Percentiles rank a stretch among this genome's conserved stretches.
phyloP scores from a whole-genome alignment of 305 asterid genomes.

The Lippia alba region DNA sequence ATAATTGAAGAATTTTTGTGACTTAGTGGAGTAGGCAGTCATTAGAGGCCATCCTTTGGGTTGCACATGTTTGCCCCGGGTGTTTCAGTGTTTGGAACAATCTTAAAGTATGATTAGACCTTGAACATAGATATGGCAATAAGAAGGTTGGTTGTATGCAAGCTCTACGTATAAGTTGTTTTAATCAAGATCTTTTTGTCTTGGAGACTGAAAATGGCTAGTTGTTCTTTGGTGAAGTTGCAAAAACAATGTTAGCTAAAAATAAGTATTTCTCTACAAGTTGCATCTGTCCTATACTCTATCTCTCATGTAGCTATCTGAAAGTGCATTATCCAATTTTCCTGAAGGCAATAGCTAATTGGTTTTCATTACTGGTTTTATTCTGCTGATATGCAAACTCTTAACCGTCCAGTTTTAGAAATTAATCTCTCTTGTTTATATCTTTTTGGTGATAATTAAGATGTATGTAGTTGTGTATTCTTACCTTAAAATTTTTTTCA shows the following conservation, averaged over 20 bases:
- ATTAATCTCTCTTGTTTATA: background rate
- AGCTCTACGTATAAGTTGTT: background rate
- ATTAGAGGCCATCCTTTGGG: background rate
- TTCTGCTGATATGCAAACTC: background rate
- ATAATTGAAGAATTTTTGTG: background rate
- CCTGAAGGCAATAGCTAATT: background rate
- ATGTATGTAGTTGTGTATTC: background rate
- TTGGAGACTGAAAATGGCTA: background rate
- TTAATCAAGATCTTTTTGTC: background rate
- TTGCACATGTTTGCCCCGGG: background rate
- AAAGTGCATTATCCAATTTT: constrained; percentile 10
- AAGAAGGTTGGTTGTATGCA: background rate
- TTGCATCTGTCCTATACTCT: background rate
- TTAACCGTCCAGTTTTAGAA: background rate
- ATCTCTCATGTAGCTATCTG: background rate
- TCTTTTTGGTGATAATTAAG: background rate
- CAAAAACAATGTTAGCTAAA: background rate
- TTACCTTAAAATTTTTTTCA: constrained; percentile 8
- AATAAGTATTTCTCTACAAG: background rate
- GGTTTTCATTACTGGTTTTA: background rate
- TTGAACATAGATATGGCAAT: background rate
- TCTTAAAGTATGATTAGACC: background rate
- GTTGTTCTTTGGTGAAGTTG: constrained; percentile 1
- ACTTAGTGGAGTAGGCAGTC: background rate
- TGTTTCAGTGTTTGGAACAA: no score